Base-by-base conservation (phyloP, 306 rosid species). In the Gastrolobium villosum region DNA sequence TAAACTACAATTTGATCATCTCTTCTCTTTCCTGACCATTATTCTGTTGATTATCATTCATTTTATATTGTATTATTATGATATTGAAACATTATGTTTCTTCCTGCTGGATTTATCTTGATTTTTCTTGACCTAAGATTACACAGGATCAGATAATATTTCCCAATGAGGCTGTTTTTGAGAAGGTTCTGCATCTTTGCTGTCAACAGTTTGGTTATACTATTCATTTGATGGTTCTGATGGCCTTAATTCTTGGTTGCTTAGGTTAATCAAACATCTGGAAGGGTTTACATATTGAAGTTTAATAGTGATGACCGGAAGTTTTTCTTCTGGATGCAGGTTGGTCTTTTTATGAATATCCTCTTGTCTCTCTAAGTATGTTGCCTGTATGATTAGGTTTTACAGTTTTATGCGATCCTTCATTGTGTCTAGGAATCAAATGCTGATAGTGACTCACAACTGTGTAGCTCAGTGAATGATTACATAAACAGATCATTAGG, bases 321-420 rank as follows among this genome's bases (percentile, higher is more conserved):
- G 84, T 88, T 90, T 76, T 86, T 94, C 89, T 90, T 92, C 79
- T 94, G 98, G 98, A 90, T 94, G 94, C 98, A 94, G 96, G 97
- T 90, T 79, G 26, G 81, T 34, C 53, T 83, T 67, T 43, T 57
- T 87, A 32, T 53, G 32, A 74, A 62, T 36, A 45, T 68, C 30
- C 20, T 20, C 63, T 9, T 39, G 15, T 61, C 44, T 54, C 14
- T 3, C 44, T 37, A 2, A 64, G 26, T 74, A 40, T 72, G 66
- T 75, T 75, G 10, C 53, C 43, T 63, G 43, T 11, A 15, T 65
- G 10, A 32, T 9, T 37, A 28, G 13, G 68, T 82, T 67, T 70
- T 62, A 39, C 7, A n/a, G 72, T 68, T 72, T 59, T 72, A 28
- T 39, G 14, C 7, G 36, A 62, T 81, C 49, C 46, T 79, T 67